Evolutionary conservation across 148 eudicot species (phyloP).

Genomic region (Salicornia ramosissima): DNA sequence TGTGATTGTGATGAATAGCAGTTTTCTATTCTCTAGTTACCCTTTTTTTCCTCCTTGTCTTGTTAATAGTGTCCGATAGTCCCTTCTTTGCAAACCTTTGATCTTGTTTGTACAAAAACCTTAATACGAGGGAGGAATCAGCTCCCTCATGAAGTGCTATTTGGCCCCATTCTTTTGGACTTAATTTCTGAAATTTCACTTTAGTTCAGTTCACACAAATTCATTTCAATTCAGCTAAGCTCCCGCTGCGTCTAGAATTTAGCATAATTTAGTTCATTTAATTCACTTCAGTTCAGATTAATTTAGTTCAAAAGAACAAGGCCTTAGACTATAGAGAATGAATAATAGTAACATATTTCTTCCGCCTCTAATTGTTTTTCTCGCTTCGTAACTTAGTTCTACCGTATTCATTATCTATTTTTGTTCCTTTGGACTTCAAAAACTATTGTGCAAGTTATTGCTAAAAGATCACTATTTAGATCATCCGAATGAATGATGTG

Average conservation of each 20-base stretch:
- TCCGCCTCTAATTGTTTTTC: neutral
- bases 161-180: no score
- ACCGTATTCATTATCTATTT: neutral
- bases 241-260: no score
- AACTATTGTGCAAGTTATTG: neutral
- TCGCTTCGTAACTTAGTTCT: neutral
- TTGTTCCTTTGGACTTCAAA: neutral
- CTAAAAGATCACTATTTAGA: no score
- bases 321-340: neutral
- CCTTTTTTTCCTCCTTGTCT: neutral
- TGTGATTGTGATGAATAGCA: conserved; percentile 2
- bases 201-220: no score
- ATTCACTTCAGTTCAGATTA: no score
- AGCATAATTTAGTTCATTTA: no score
- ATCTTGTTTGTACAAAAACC: conserved; percentile 1
- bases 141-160: neutral
- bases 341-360: neutral
- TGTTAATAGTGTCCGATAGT: neutral
- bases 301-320: neutral
- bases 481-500: neutral
- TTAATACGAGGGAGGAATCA: conserved; percentile 1
- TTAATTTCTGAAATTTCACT: no score
- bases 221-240: no score
- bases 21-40: neutral
- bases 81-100: conserved; percentile 7